A percentile compares a stretch with the other conserved stretches of the same genome.
Conservation (phyloP, 2,329 filamentous ascomycete genomes). For the Trichoderma koningii region DNA sequence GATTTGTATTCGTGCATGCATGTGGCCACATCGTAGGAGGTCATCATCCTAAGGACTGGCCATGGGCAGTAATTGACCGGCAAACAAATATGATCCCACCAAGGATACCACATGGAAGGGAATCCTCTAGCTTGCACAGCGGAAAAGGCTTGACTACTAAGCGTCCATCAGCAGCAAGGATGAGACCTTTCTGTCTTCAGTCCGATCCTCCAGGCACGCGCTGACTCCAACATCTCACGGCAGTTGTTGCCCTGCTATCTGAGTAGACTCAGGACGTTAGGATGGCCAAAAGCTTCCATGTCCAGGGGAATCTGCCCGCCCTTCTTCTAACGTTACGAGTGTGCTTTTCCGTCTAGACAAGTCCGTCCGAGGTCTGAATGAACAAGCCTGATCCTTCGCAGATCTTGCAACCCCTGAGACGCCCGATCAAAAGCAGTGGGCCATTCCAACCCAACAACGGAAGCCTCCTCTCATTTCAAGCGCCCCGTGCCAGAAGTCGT, state of each 20-base stretch:
- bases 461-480: slow-evolving; percentile 7
- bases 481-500: neutral
- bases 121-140: neutral
- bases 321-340: neutral
- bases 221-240: neutral
- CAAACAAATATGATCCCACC: neutral
- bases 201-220: neutral
- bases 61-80: neutral
- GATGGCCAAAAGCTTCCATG: neutral
- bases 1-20: neutral
- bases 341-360: neutral
- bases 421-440: neutral
- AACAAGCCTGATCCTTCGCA: neutral
- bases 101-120: neutral
- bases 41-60: neutral
- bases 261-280: neutral
- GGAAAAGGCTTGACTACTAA: neutral
- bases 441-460: neutral
- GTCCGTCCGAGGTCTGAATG: neutral
- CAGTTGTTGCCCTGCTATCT: neutral
- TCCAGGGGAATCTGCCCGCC: neutral
- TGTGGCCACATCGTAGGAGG: slow-evolving; percentile 3
- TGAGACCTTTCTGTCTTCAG: neutral
- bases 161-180: neutral
- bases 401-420: slow-evolving; percentile 2